A percentile compares a stretch with the other conserved stretches of the same genome.
phyloP scores from a whole-genome alignment of 2,329 filamentous ascomycete species.

The Endoconidiophora polonica region DNA sequence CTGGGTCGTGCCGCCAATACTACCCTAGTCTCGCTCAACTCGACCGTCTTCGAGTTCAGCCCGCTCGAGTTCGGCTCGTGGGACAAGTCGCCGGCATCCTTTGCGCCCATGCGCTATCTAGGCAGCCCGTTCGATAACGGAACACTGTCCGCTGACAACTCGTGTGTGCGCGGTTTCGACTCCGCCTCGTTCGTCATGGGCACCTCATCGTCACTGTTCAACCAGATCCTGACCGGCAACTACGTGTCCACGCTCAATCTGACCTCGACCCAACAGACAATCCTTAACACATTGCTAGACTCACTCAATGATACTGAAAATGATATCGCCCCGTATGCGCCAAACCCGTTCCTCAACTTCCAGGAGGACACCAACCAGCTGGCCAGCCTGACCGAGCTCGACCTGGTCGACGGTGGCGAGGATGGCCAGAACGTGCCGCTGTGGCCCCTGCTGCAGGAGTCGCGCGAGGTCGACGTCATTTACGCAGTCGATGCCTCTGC shows the following conservation, averaged over 20 bases:
- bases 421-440: slow-evolving; percentile 68
- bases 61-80: slow-evolving; percentile 51
- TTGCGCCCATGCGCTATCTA: slow-evolving; percentile 41
- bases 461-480: slow-evolving; percentile 42
- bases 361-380: slow-evolving; percentile 28
- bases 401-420: slow-evolving; percentile 66
- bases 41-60: slow-evolving; percentile 47
- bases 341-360: slow-evolving; percentile 42
- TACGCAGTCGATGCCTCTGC: slow-evolving; percentile 48
- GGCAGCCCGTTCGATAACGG: slow-evolving; percentile 41
- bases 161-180: slow-evolving; percentile 49
- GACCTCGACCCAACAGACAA: slow-evolving; percentile 21
- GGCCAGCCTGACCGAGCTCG: slow-evolving; percentile 35
- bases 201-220: slow-evolving; percentile 69
- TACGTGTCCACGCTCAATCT: slow-evolving; percentile 11
- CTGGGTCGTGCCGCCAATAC: slow-evolving; percentile 30
- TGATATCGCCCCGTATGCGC: slow-evolving; percentile 57
- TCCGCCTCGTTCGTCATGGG: slow-evolving; percentile 69
- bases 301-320: slow-evolving; percentile 42
- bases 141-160: slow-evolving; percentile 26
- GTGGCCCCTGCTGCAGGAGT: slow-evolving; percentile 38
- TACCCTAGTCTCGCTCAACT: slow-evolving; percentile 32
- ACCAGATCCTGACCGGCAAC: slow-evolving; percentile 46
- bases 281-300: slow-evolving; percentile 32
- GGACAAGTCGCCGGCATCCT: slow-evolving; percentile 42